Conservation (phyloP, 2,329 filamentous ascomycete genomes). For the Fusarium nelsonii region DNA sequence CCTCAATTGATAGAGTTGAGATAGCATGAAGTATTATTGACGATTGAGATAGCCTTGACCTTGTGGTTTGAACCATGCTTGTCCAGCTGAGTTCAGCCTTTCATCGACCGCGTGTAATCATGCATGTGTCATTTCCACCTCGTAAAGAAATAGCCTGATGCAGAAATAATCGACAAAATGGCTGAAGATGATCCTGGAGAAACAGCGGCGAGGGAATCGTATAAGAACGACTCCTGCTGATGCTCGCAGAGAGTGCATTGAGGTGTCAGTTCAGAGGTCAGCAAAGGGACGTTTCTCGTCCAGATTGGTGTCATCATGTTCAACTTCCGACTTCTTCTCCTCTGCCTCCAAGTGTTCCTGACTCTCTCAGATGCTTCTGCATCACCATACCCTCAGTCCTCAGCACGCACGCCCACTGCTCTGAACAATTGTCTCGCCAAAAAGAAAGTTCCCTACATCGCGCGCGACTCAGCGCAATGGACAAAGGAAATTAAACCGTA, state of each 20-base stretch:
- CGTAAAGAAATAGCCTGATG: constrained; percentile 21
- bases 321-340: constrained; percentile 5
- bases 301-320: not conserved
- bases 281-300: not conserved
- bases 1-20: not conserved
- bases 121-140: constrained; percentile 20
- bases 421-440: constrained; percentile 47
- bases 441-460: constrained; percentile 39
- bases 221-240: not conserved
- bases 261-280: not conserved
- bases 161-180: not conserved
- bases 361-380: not conserved
- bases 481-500: constrained; percentile 50
- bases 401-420: constrained; percentile 3
- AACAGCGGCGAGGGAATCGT: not conserved
- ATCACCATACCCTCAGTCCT: not conserved
- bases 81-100: constrained; percentile 5
- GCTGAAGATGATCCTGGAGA: not conserved
- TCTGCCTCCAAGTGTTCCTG: constrained; percentile 2
- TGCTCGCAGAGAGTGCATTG: rapidly evolving
- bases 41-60: not conserved
- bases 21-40: not conserved
- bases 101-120: not conserved
- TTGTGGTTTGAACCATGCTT: not conserved
- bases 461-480: constrained; percentile 48